Evolutionary conservation across 2,329 filamentous ascomycete genomes (phyloP), one percentile per base, ranked within the genome.

Genomic region (Epichloe gansuensis): DNA sequence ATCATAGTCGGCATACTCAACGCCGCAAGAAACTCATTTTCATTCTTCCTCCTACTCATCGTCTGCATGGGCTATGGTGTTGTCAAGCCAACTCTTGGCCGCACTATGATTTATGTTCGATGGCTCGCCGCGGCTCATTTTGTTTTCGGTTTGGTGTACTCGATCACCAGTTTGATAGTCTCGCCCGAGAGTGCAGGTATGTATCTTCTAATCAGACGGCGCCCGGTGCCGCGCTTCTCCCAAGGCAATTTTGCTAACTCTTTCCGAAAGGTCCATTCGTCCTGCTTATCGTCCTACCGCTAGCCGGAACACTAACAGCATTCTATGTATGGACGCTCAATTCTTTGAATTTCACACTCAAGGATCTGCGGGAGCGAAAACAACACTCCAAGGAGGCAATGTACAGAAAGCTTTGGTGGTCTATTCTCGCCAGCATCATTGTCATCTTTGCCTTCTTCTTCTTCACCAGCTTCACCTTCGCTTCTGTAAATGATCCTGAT

Each of bases 1-100:
- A 82, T 96, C 17, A 72, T 96, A 25, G 91, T 96, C n/a, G 90
- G 90, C 39, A 77, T 97, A 25, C 77, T 98, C 45, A 97, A 95
- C 65, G 93, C 93, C 5, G 91, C 85, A 52, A 81, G 93, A 58
- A 98, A 97, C 70, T 96, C 91, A 0, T 97, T 98, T 67, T 96
- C 91, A 0, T 98, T 98, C 75, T 98, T 98, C 75, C 75, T 98
- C 48, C 78, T 98, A 8, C 82, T 98, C 51, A 97, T 98, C 60
- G 93, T 98, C 35, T 98, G 93, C 69, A 98, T 98, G 93, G 93
- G 93, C 35, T 98, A 98, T 62, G 93, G 93, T 61, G 94, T 98
- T 25, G 94, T 98, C 59, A 97, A 97, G 72, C 87, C 85, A 2
- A 89, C 86, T 2, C 78, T 98, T 4, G 93, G 93, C 54, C 87